Evolutionary conservation across 495 filamentous ascomycete species (phyloP), one percentile per base, ranked within the genome.

Genomic region (Hypoxylon crocopeplum): DNA sequence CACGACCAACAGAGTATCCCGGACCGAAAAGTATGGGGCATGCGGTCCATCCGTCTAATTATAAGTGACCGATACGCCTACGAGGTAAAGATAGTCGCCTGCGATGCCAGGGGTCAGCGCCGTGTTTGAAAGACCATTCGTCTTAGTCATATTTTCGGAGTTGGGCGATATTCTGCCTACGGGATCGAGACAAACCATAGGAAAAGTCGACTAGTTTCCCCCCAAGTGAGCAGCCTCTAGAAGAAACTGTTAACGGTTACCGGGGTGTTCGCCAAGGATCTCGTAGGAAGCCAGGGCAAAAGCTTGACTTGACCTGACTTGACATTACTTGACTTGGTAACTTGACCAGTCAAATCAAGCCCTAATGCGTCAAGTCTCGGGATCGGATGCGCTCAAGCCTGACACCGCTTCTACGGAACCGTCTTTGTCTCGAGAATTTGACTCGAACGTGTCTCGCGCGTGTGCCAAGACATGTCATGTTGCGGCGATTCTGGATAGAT

Each of bases 51-150:
- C 20, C 48, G 32, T 64, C 54, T 64, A 64, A 58, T 49, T 54
- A 64, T 64, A 59, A 64, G 59, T 54, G 54, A 64, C 60, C 60
- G 54, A 59, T 30, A 20, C n/a, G 37, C 42, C 19, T 54, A 46
- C 22, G 29, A 5, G 49, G 60, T 15, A 55, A 64, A 45, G 60
- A 64, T 64, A 24, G 12, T 55, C 60, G 37, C 22, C 15, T 38
- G 21, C 36, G 15, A 50, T 36, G 49, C 44, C 37, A 55, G 45
- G 54, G 44, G 11, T 17, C 20, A 19, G 27, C 37, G 10, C 38
- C 20, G 30, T 36, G 29, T 44, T 21, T 25, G 16, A 42, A 32
- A 10, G 34, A 20, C 15, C 20, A 27, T 41, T 53, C 21, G 16
- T 44, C 44, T 49, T 45, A 49, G 45, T 45, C 37, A 61, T 46